phyloP scores from a whole-genome alignment of 169 alveolate genomes.

The Perkinsus chesapeaki region DNA sequence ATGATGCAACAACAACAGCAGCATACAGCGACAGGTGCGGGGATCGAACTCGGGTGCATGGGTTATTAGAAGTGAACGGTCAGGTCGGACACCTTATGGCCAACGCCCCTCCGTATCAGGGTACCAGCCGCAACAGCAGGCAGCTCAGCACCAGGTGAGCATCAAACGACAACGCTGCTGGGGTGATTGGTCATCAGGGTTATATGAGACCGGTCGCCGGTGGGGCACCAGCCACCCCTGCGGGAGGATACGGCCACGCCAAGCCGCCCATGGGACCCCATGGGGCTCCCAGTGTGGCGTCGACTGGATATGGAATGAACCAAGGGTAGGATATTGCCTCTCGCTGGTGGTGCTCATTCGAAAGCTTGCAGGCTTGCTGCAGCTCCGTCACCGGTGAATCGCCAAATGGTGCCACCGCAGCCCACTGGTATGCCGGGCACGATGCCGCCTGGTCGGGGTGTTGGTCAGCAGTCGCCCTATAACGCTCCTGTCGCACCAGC shows the following conservation, averaged over 20 bases:
- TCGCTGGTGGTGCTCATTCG: neutral
- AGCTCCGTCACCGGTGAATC: neutral
- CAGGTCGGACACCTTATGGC: neutral
- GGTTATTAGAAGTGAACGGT: neutral
- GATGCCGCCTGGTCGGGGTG: neutral
- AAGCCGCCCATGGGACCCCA: neutral
- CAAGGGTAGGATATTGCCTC: neutral
- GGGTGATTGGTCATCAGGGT: neutral
- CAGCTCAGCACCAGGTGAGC: too few relatives aligned
- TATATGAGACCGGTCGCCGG: neutral
- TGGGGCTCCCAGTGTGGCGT: neutral
- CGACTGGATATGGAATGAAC: neutral
- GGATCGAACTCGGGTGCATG: neutral
- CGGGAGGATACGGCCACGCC: neutral
- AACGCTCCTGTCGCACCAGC: neutral
- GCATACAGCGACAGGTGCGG: neutral
- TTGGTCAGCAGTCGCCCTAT: neutral
- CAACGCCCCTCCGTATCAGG: neutral
- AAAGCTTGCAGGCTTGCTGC: neutral
- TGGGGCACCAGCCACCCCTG: neutral
- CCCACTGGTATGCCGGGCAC: neutral
- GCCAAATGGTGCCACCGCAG: neutral
- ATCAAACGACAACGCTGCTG: too few relatives aligned
- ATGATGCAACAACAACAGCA: neutral
- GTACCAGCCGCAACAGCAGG: neutral